Base-by-base conservation (phyloP, 805 yeast species). In the Candida sithepensis region DNA sequence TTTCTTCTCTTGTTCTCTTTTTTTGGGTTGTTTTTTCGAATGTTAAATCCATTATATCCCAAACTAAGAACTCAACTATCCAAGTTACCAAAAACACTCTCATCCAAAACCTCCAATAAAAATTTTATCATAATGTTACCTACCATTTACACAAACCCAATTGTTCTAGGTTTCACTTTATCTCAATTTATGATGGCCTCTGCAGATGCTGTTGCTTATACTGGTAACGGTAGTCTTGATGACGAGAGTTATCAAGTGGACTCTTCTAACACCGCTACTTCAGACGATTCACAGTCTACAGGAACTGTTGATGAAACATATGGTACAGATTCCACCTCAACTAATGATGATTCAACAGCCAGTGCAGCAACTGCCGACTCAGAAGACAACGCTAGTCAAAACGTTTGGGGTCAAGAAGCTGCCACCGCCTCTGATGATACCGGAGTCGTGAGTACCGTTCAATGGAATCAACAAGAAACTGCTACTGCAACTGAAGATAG, bases 141-240 rank as follows among this genome's bases (percentile, higher is more conserved):
- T 22, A 24, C 43, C 33, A 28, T 55, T 16, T 45, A 47, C 45
- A 44, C 44, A 36, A 41, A 26, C 23, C 46, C 49, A 30, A 12
- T 49, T 24, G 32, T 41, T 6, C 20, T 50, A 6, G 51, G 50
- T 7, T 19, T 56, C 34, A 52, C 55, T 6, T 23, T 42, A 14
- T 45, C 53, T 12, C 51, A 48, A 13, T 37, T 52, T 4, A 22
- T 52, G 3, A 48, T 46, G 18, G 45, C 34, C 22, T 22, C 41
- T 32, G 51, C 47, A 8, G 32, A 41, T 13, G 45, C 37, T 33
- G 38, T 20, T 32, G 52, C 50, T 16, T 38, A 34, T 16, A 8
- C 36, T 16, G 26, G 45, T 1, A 52, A 43, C 42, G 62, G 61
- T 22, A 47, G 58, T 21, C 46, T 56, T 4, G 61, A 57, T 38